These are phyloP conservation scores for Wallacemonas sp. DNA, from an alignment of 208 protist genomes.

Conservation along the genomic window DNA sequence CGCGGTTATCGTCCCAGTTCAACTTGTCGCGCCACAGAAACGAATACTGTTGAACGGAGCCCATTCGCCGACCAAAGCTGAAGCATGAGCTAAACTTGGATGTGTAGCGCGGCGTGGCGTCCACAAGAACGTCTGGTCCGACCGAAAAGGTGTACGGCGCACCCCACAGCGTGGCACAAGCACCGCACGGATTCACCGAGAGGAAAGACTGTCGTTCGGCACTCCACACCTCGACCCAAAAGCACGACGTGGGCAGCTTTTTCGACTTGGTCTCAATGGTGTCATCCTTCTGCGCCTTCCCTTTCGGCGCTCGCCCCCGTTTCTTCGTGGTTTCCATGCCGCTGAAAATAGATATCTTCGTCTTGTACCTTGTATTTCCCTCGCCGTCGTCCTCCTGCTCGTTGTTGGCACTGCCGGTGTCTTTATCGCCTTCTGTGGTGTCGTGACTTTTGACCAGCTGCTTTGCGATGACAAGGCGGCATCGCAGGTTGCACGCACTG, in stretches of 20 bases:
- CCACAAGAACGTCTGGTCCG: constrained; percentile 58
- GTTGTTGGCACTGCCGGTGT: background rate
- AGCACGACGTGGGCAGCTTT: constrained; percentile 70
- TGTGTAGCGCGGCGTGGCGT: constrained; percentile 82
- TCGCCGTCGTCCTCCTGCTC: background rate
- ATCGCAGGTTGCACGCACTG: constrained; percentile 30
- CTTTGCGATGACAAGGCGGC: constrained; percentile 43
- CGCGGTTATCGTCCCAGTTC: constrained; percentile 76
- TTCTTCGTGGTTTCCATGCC: constrained; percentile 14
- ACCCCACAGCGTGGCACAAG: constrained; percentile 76
- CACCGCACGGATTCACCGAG: constrained; percentile 78
- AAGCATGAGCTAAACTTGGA: constrained; percentile 77
- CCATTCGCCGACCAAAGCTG: constrained; percentile 50
- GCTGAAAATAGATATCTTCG: constrained; percentile 43
- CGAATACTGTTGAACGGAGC: constrained; percentile 47
- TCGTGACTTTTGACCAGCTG: constrained; percentile 16
- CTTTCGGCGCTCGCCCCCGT: constrained; percentile 4
- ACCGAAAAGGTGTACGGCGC: constrained; percentile 83
- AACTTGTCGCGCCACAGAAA: constrained; percentile 79
- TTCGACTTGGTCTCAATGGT: constrained; percentile 29
- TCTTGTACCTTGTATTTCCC: constrained; percentile 7
- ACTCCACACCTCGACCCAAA: constrained; percentile 90
- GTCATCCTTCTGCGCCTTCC: constrained; percentile 7
- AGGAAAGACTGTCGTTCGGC: constrained; percentile 71
- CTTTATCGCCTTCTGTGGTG: background rate